A percentile compares a stretch with the other conserved stretches of the same genome.
These are phyloP conservation scores for Teunomyces atbi DNA, from an alignment of 805 yeast species.

Conservation along the genomic window DNA sequence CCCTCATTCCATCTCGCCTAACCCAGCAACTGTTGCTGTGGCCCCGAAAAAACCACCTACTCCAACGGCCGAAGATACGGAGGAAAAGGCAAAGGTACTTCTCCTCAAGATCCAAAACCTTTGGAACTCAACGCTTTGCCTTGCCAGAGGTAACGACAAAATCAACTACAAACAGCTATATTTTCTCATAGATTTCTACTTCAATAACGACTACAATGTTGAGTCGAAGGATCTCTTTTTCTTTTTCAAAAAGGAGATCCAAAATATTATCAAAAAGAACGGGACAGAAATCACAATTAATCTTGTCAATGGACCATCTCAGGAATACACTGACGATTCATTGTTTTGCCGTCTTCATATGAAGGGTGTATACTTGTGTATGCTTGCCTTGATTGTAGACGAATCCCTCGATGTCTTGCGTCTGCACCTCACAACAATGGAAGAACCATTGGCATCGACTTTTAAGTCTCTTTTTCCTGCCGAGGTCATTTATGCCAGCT, in stretches of 20 bases:
- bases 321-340: constrained; percentile 14
- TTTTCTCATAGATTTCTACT: constrained; percentile 32
- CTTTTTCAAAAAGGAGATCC: constrained; percentile 26
- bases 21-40: background rate
- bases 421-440: constrained; percentile 6
- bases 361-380: constrained; percentile 27
- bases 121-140: constrained; percentile 25
- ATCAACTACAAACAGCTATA: constrained; percentile 22
- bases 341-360: constrained; percentile 15
- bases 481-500: constrained; percentile 15
- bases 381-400: constrained; percentile 31
- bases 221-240: constrained; percentile 23
- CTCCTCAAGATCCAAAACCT: constrained; percentile 21
- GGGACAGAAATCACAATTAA: constrained; percentile 14
- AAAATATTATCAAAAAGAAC: constrained; percentile 14
- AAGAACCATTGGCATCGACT: constrained; percentile 9
- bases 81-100: constrained; percentile 5
- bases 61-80: background rate
- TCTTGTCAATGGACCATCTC: constrained; percentile 1
- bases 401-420: constrained; percentile 26
- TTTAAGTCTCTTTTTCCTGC: constrained; percentile 26
- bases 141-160: constrained; percentile 17
- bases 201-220: constrained; percentile 16
- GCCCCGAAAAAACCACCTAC: background rate
- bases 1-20: constrained; percentile 3